Percentiles rank a stretch among this genome's conserved stretches.
These are phyloP conservation scores for Tausonia pullulans DNA, from an alignment of 1,284 basidiomycete genomes.

Conservation along the genomic window DNA sequence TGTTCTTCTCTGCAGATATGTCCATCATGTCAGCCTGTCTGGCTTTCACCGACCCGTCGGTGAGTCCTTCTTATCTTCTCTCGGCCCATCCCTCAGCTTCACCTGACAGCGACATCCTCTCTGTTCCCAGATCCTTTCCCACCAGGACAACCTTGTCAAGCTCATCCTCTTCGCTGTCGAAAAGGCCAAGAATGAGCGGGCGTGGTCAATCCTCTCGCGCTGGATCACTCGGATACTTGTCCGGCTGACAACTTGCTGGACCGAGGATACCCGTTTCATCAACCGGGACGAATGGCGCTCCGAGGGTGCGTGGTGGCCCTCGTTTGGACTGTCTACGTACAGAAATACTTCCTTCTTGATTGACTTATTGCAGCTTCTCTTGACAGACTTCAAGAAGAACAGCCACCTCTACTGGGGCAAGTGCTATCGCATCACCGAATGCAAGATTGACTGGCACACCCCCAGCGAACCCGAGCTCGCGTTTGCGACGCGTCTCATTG, in stretches of 20 bases:
- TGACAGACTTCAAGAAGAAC: conserved; percentile 54
- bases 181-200: conserved; percentile 77
- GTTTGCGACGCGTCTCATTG: conserved; percentile 68
- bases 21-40: conserved; percentile 13
- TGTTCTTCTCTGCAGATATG: background rate
- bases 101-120: background rate
- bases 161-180: conserved; percentile 61
- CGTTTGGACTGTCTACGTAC: conserved; percentile 5
- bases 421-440: conserved; percentile 65
- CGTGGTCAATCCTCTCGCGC: conserved; percentile 70
- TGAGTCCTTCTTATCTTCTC: conserved; percentile 2
- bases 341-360: conserved; percentile 4
- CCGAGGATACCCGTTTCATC: conserved; percentile 68
- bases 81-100: background rate
- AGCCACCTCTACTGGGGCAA: conserved; percentile 77
- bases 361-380: conserved; percentile 13
- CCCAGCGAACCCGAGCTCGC: conserved; percentile 50
- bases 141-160: conserved; percentile 56
- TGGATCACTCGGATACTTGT: conserved; percentile 68
- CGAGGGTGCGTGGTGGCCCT: conserved; percentile 42
- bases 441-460: conserved; percentile 76
- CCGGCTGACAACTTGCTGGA: conserved; percentile 67
- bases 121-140: conserved; percentile 37
- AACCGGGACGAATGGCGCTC: conserved; percentile 73
- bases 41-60: conserved; percentile 39